phyloP scores from a whole-genome alignment of 2,329 filamentous ascomycete genomes.

The Pseudocercospora cruenta region DNA sequence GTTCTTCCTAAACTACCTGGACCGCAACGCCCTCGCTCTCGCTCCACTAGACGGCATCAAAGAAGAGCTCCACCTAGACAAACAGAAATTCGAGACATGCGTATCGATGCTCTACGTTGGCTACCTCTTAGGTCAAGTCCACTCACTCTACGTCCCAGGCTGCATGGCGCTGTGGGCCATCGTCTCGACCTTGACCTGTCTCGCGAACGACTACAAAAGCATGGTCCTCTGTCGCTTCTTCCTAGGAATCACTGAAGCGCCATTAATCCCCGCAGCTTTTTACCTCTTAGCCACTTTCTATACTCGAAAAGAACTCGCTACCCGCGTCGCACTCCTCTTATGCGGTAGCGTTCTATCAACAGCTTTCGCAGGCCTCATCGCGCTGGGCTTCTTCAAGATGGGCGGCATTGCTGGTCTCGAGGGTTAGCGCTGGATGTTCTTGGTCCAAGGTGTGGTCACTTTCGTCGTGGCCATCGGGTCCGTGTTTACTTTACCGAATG shows the following conservation, averaged over 20 bases:
- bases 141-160: not conserved
- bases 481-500: constrained; percentile 9
- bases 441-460: constrained; percentile 2
- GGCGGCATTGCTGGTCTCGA: not conserved
- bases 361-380: not conserved
- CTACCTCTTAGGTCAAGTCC: not conserved
- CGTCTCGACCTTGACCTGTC: constrained; percentile 2
- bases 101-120: constrained; percentile 2
- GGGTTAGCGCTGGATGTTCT: not conserved
- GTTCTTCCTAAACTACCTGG: constrained; percentile 4
- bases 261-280: constrained; percentile 1
- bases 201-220: not conserved
- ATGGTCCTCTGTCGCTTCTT: constrained; percentile 2
- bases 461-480: constrained; percentile 7
- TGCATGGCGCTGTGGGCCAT: not conserved
- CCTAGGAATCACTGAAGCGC: not conserved
- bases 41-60: not conserved
- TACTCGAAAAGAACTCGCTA: constrained; percentile 49
- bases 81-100: not conserved
- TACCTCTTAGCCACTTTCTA: constrained; percentile 49
- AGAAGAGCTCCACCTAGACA: not conserved
- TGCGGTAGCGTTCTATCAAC: not conserved
- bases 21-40: constrained; percentile 5
- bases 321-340: constrained; percentile 27
- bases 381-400: not conserved